Evolutionary conservation across 1,139 yeast genomes (phyloP).

Genomic region (Taphrina pruni): DNA sequence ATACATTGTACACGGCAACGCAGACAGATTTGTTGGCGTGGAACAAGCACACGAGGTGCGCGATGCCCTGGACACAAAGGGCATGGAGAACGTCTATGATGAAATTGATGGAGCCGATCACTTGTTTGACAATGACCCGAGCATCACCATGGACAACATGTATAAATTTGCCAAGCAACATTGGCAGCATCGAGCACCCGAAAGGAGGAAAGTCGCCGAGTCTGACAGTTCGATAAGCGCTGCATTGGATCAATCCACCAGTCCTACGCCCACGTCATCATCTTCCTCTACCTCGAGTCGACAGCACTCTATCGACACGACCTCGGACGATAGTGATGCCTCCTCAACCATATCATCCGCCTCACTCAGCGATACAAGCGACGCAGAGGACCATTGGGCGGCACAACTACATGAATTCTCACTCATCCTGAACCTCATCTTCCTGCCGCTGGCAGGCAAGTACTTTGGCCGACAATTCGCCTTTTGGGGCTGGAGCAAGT

Average conservation of each 20-base stretch:
- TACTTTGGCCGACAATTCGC: constrained; percentile 41
- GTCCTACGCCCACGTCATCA: background rate
- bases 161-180: constrained; percentile 2
- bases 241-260: background rate
- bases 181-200: background rate
- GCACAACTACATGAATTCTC: constrained; percentile 29
- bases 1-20: constrained; percentile 29
- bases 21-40: constrained; percentile 23
- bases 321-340: background rate
- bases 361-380: background rate
- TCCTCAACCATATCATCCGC: background rate
- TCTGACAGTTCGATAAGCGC: background rate
- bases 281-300: background rate
- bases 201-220: background rate
- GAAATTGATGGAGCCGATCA: constrained; percentile 30
- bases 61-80: constrained; percentile 3
- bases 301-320: constrained; percentile 10
- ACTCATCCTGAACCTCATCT: constrained; percentile 24
- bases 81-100: background rate
- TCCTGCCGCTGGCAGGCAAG: constrained; percentile 35
- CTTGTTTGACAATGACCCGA: constrained; percentile 17
- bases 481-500: constrained; percentile 38
- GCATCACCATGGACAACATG: constrained; percentile 15
- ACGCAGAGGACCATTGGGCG: constrained; percentile 36
- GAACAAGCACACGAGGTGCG: constrained; percentile 23